A percentile compares a stretch with the other conserved stretches of the same genome.
These are phyloP conservation scores for Adiantum capillusveneris DNA, from an alignment of 75 land plant species.

Conservation along the genomic window DNA sequence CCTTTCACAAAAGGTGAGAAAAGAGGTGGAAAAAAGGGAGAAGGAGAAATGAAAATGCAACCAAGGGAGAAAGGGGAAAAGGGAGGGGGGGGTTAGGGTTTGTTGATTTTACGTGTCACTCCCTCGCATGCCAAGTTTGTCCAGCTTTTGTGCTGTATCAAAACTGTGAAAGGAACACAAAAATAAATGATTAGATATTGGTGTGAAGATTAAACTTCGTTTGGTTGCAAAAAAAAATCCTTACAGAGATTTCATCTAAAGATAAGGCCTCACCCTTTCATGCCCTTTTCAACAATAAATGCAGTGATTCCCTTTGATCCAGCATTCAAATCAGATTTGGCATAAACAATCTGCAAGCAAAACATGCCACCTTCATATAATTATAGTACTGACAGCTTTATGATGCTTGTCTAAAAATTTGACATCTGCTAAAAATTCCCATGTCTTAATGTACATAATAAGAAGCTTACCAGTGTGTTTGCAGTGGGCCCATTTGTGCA, in stretches of 20 bases:
- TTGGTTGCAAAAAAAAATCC: no score
- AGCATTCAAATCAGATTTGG: constrained; percentile 80
- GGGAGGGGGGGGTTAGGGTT: no score
- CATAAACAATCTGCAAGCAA: constrained; percentile 77
- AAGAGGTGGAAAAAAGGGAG: no score
- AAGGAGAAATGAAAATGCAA: no score
- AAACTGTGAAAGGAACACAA: constrained; percentile 54
- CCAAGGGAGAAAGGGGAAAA: no score
- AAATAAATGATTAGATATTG: no score
- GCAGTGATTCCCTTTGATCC: constrained; percentile 97
- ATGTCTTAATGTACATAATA: constrained; percentile 3
- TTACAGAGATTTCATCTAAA: no score
- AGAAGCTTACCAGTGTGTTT: constrained; percentile 66
- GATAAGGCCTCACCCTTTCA: constrained; percentile 62
- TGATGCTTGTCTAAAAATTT: not conserved
- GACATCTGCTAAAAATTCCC: not conserved
- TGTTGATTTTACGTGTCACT: constrained; percentile 93
- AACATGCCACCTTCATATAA: not conserved
- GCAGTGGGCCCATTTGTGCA: constrained; percentile 98
- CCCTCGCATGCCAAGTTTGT: constrained; percentile 99
- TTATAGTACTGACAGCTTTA: constrained; percentile 1
- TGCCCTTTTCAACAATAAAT: constrained; percentile 94
- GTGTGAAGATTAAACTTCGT: no score
- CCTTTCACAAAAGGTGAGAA: no score
- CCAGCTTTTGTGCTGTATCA: constrained; percentile 98